Base-by-base conservation (phyloP, 371 early-diverging fungal species). In the Nematocida sp. region DNA sequence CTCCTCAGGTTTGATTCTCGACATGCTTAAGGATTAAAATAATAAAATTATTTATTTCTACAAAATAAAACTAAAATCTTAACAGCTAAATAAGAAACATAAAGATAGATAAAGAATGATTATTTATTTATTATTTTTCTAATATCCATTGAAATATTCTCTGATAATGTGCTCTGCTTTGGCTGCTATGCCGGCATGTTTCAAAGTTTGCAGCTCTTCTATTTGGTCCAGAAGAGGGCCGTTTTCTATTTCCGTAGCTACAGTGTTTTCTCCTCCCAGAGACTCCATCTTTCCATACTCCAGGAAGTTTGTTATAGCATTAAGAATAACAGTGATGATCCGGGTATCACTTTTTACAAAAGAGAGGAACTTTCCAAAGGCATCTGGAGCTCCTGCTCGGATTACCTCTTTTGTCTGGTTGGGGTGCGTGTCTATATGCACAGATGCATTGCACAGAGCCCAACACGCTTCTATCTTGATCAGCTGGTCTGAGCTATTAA, bases 391-490 rank as follows among this genome's bases (percentile, higher is more conserved):
- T 18, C 93, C 93, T 77, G 89, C 89, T 40, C 86, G 82, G 38
- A 94, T 93, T 32, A 99, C 85, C 82, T 92, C 91, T 59, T 83
- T 76, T 16, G 66, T n/a, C 49, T 60, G 67, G 26, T 79, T 60
- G 36, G 57, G 36, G 42, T 76, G 76, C 20, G 55, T 50, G 32
- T 35, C 32, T 28, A 71, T 57, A 48, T 78, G 66, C 25, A 77
- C 56, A 3, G 77, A 81, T 11, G 80, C 60, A 50, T 97, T 97
- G 20, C 93, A 92, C 56, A 99, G 88, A 50, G 97, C 98, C 97
- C 97, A 97, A 86, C 95, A 95, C 2, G 99, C 98, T 85, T 99
- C 99, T 86, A 92, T 94, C 84, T 93, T 91, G 63, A 93, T 92
- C 86, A 92, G 95, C 83, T 92, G 90, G 79, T 97, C 97, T 57